Base-by-base conservation (phyloP, 2,329 filamentous ascomycete genomes). In the Septoria petroselini region DNA sequence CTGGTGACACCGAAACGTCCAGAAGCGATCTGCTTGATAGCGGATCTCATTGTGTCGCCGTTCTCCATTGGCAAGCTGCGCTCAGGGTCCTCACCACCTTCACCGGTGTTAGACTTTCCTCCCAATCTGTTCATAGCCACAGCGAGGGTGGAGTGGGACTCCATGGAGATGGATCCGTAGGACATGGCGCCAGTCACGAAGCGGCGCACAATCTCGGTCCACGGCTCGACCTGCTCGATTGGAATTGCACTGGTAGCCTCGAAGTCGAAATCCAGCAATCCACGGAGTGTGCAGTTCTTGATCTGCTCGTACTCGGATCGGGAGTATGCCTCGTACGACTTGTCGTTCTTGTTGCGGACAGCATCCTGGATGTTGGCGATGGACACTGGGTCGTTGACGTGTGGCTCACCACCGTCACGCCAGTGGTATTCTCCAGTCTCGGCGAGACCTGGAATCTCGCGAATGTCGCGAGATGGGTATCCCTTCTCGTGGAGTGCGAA, bases 181-280 rank as follows among this genome's bases (percentile, higher is more conserved):
- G 91, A 97, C 91, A 97, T 97, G 62, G 91, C 91, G 68, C 91
- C 91, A 31, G 91, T 96, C 63, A 91, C 93, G 76, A 96, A 96
- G 56, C 91, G 87, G 58, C 91, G 87, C 38, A 96, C 91, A 62
- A 97, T 96, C 65, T 96, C 91, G 2, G 91, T 96, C 91, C 91
- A 97, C 15, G 91, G 89, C 75, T 97, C 91, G 51, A 97, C 91
- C 71, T 96, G 91, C 61, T 96, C 91, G 59, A 97, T 95, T 4
- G 91, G 89, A 19, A 97, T 88, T 1, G 91, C 83, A 12, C 79
- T 82, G 60, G 83, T 79, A 59, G 93, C 86, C 39, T 96, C 91
- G 62, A 95, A 96, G 70, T 94, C 90, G 74, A 97, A 97, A 70
- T 97, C 91, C 34, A 97, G 81, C 67, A 96, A 81, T 66, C 91